Conservation (phyloP, 208 protist genomes). For the Tritrichomonas foetus region DNA sequence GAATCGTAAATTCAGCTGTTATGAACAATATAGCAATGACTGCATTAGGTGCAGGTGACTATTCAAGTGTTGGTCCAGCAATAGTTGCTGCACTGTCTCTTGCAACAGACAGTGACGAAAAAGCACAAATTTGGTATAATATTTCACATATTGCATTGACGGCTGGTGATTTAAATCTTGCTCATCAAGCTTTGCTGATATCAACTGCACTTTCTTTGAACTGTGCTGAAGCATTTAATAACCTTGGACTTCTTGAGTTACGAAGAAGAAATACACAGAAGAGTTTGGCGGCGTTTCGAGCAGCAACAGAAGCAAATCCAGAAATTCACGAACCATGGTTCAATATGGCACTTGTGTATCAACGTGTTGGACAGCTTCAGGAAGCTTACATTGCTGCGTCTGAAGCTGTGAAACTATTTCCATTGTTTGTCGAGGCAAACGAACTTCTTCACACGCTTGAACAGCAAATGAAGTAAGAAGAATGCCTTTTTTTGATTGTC, state of each 20-base stretch:
- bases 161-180: background rate
- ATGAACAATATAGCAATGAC: conserved; percentile 30
- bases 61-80: background rate
- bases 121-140: conserved; percentile 37
- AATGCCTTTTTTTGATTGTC: no score
- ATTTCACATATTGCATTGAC: background rate
- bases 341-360: conserved; percentile 22
- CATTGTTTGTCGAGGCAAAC: background rate
- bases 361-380: conserved; percentile 9
- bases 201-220: background rate
- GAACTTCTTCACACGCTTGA: background rate
- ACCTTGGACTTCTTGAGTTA: background rate
- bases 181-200: conserved; percentile 2
- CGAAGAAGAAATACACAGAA: background rate
- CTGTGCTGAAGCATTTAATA: conserved; percentile 12
- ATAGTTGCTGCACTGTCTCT: background rate
- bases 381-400: background rate
- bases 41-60: background rate
- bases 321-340: conserved; percentile 37
- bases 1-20: background rate
- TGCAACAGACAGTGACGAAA: background rate
- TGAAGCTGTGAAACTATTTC: background rate
- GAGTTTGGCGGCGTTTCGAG: background rate
- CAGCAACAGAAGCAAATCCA: conserved; percentile 30
- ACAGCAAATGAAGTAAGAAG: background rate